phyloP scores from a whole-genome alignment of 305 asterid species.

The Fraxinus ornus region DNA sequence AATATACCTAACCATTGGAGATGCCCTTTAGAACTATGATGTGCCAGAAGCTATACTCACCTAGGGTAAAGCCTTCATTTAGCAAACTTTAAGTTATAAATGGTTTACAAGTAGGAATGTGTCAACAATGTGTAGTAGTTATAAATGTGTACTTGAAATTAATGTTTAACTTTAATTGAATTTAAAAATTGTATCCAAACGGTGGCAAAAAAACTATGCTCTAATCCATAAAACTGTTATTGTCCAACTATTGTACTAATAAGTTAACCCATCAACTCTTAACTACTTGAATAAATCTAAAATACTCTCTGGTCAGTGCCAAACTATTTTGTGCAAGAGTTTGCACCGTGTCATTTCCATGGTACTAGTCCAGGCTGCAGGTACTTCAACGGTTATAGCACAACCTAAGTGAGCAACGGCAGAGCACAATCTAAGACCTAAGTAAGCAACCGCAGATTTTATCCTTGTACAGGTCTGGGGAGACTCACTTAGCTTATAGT shows the following conservation, averaged over 20 bases:
- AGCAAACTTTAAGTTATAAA: not conserved
- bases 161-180: not conserved
- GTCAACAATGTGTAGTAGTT: not conserved
- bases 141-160: not conserved
- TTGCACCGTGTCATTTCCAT: slow-evolving; percentile 12
- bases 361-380: slow-evolving; percentile 13
- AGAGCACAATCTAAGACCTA: not conserved
- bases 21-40: not conserved
- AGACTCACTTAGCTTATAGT: not conserved
- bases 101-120: not conserved
- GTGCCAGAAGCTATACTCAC: not conserved
- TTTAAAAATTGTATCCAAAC: not conserved
- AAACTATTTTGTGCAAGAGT: slow-evolving; percentile 6
- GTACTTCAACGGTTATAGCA: not conserved
- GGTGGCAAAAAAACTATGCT: slow-evolving; percentile 4
- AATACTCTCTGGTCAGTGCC: not conserved
- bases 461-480: not conserved
- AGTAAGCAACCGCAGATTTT: not conserved
- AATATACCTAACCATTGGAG: too few relatives aligned
- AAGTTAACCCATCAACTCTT: not conserved
- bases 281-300: slow-evolving; percentile 1
- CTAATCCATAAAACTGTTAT: not conserved
- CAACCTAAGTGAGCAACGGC: not conserved
- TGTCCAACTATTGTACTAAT: not conserved
- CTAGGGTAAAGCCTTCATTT: not conserved